Evolutionary conservation across 352 stramenopile genomes (phyloP).

Genomic region (Blastocystis sp.): DNA sequence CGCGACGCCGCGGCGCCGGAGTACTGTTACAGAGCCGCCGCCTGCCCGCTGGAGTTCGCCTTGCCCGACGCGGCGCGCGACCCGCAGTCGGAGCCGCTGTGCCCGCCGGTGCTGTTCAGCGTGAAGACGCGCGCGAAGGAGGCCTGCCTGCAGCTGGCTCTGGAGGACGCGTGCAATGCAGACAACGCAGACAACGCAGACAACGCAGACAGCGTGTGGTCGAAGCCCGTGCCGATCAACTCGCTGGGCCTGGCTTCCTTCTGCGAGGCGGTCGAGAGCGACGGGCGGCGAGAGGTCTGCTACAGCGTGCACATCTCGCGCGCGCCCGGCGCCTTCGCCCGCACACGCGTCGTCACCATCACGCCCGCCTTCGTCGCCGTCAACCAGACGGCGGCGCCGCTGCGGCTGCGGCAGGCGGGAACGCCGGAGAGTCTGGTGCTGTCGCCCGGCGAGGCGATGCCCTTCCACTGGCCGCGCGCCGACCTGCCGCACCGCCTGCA

Average conservation of each 20-base stretch:
- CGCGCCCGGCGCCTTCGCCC: conserved; percentile 45
- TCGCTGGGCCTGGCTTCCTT: background rate
- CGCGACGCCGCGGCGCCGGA: background rate
- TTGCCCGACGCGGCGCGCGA: background rate
- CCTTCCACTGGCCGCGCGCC: background rate
- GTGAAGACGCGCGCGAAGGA: background rate
- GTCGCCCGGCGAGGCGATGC: background rate
- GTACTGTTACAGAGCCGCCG: background rate
- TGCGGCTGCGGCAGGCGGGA: background rate
- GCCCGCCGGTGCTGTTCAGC: conserved; percentile 32
- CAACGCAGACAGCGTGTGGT: background rate
- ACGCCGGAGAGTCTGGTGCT: background rate
- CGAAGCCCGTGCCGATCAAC: background rate
- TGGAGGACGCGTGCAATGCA: background rate
- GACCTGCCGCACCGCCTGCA: background rate
- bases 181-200: too few species aligned
- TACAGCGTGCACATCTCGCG: conserved; percentile 29
- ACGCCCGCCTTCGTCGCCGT: conserved; percentile 29
- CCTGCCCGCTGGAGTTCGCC: background rate
- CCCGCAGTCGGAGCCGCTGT: background rate
- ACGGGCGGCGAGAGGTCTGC: background rate
- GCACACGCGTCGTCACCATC: conserved; percentile 33
- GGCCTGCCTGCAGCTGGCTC: background rate
- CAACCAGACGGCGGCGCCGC: background rate
- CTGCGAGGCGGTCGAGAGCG: background rate